Conservation (phyloP, 805 yeast species). For the Kodamaea neixiangensis region DNA sequence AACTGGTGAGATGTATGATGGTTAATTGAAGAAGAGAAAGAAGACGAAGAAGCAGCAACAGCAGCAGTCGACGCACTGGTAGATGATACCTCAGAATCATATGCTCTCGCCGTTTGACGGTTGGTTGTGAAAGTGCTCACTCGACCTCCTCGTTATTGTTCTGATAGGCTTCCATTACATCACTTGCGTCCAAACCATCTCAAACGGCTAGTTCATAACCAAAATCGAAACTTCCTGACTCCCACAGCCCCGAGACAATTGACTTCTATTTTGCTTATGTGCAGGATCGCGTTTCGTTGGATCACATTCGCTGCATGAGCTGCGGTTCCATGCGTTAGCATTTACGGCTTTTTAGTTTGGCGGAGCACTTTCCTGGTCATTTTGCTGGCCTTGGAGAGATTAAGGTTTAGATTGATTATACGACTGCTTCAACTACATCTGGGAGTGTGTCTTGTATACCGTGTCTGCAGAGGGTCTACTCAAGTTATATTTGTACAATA, state of each 20-base stretch:
- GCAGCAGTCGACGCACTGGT: no score
- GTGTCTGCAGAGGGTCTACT: not conserved
- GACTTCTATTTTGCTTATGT: not conserved
- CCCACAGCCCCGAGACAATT: not conserved
- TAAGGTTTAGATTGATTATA: not conserved
- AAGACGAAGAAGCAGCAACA: no score
- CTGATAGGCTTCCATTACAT: not conserved
- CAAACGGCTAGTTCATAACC: not conserved
- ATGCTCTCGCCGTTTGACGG: no score
- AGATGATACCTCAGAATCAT: no score
- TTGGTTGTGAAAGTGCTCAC: no score
- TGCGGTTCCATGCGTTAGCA: constrained; percentile 2
- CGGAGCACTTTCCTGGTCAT: not conserved
- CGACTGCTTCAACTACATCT: not conserved
- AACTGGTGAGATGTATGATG: no score
- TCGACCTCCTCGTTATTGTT: not conserved
- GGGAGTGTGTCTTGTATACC: no score
- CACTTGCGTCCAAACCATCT: not conserved
- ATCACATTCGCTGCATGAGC: constrained; percentile 1
- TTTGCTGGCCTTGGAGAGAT: not conserved
- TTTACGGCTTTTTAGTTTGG: not conserved
- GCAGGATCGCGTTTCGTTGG: not conserved
- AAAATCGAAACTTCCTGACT: constrained; percentile 1
- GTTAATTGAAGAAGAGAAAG: no score
- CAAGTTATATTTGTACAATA: not conserved